phyloP scores from a whole-genome alignment of 2,329 filamentous ascomycete species.

The Sarocladium brachiariae region DNA sequence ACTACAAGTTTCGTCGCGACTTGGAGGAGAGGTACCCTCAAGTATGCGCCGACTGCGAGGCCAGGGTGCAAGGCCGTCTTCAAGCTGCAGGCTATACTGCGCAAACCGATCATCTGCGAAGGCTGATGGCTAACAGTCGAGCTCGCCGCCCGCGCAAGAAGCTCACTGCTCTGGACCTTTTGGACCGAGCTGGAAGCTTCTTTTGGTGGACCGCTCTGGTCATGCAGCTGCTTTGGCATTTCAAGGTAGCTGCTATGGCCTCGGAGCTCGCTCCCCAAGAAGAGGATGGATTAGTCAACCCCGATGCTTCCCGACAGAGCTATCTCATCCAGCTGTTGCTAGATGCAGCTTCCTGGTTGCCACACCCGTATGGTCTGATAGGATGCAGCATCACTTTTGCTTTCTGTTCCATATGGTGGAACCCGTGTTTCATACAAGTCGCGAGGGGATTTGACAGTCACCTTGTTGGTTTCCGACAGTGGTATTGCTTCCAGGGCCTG shows the following conservation, averaged over 20 bases:
- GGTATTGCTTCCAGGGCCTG: slow-evolving; percentile 60
- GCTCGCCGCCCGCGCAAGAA: slow-evolving; percentile 24
- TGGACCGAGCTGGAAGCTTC: slow-evolving; percentile 35
- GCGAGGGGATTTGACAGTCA: slow-evolving; percentile 53
- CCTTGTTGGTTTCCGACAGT: slow-evolving; percentile 53
- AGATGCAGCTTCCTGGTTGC: slow-evolving; percentile 23
- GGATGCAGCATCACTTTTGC: slow-evolving; percentile 42
- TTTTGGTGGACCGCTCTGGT: slow-evolving; percentile 42
- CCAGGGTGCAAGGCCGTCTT: slow-evolving; percentile 63
- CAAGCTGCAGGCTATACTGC: slow-evolving; percentile 70
- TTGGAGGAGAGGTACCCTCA: slow-evolving; percentile 83
- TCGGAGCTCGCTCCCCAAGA: slow-evolving; percentile 16
- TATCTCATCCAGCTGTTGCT: background rate
- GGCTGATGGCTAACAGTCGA: slow-evolving; percentile 61
- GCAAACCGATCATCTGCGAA: slow-evolving; percentile 71
- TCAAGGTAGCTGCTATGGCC: slow-evolving; percentile 21
- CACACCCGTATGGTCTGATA: slow-evolving; percentile 33
- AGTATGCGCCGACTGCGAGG: slow-evolving; percentile 75
- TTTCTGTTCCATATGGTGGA: slow-evolving; percentile 58
- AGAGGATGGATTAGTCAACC: slow-evolving; percentile 26
- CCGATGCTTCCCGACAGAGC: slow-evolving; percentile 19
- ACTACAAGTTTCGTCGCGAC: slow-evolving; percentile 62
- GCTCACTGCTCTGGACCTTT: slow-evolving; percentile 26
- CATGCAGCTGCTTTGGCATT: slow-evolving; percentile 46
- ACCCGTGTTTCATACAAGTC: slow-evolving; percentile 56